Evolutionary conservation across 805 yeast species (phyloP).

Genomic region (Spencermartinsiella europaea): DNA sequence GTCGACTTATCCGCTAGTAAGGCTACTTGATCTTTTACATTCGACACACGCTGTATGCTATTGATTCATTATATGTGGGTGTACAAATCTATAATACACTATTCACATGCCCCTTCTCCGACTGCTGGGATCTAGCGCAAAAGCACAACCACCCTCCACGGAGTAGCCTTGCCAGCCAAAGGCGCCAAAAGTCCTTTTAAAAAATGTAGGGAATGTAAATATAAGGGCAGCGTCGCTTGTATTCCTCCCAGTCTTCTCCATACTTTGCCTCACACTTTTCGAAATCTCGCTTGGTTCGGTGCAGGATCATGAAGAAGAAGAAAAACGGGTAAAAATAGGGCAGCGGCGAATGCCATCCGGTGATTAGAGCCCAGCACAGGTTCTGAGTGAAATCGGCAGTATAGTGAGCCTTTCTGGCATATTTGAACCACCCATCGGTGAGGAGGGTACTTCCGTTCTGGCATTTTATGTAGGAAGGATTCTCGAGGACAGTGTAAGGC

Average conservation of each 20-base stretch:
- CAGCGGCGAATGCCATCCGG: slow-evolving; percentile 83
- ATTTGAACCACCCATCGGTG: slow-evolving; percentile 91
- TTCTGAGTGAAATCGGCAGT: slow-evolving; percentile 91
- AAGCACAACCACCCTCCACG: neutral
- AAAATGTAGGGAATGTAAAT: slow-evolving; percentile 83
- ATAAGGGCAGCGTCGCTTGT: slow-evolving; percentile 84
- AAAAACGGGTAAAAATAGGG: slow-evolving; percentile 96
- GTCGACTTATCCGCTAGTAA: too few species aligned
- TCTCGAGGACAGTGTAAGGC: slow-evolving; percentile 73
- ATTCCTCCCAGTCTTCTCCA: slow-evolving; percentile 90
- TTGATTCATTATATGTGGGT: too few species aligned
- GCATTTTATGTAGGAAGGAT: slow-evolving; percentile 83
- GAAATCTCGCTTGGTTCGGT: slow-evolving; percentile 85
- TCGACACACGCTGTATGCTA: too few species aligned
- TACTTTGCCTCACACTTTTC: slow-evolving; percentile 81
- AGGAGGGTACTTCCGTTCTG: slow-evolving; percentile 78
- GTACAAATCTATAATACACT: too few species aligned
- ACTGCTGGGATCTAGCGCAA: too few species aligned
- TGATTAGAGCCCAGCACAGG: slow-evolving; percentile 83
- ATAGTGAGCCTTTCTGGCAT: slow-evolving; percentile 91
- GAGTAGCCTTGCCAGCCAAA: neutral
- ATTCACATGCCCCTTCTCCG: too few species aligned
- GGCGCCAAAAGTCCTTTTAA: slow-evolving; percentile 29
- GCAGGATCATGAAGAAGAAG: slow-evolving; percentile 80
- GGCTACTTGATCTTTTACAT: too few species aligned